Percentiles rank a stretch among this genome's conserved stretches.
phyloP scores from a whole-genome alignment of 1,284 basidiomycete species.

The Apiotrichum mycotoxinovorans region DNA sequence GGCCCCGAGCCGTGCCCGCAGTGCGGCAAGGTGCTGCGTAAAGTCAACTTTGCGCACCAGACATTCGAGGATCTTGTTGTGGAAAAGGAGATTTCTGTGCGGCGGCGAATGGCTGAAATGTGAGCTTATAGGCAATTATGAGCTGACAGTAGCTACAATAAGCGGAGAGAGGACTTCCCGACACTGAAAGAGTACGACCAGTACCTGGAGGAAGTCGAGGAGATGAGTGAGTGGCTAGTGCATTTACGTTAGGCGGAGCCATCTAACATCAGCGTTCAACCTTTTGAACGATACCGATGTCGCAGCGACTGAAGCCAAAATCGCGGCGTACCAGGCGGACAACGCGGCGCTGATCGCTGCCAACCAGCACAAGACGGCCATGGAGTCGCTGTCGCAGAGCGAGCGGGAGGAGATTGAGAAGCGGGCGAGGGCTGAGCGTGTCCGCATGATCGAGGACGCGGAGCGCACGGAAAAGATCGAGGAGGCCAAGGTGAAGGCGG shows the following conservation, averaged over 20 bases:
- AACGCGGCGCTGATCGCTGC: constrained; percentile 76
- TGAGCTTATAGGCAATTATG: constrained; percentile 41
- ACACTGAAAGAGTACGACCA: constrained; percentile 85
- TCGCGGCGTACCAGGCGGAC: constrained; percentile 71
- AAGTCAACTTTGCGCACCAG: constrained; percentile 90
- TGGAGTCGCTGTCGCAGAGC: constrained; percentile 42
- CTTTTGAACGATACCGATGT: constrained; percentile 88
- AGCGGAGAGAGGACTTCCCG: constrained; percentile 82
- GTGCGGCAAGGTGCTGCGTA: constrained; percentile 83
- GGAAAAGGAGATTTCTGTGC: constrained; percentile 90
- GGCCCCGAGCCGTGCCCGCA: constrained; percentile 96
- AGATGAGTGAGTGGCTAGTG: constrained; percentile 67
- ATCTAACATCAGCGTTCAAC: constrained; percentile 67
- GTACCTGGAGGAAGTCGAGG: constrained; percentile 94
- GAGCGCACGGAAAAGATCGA: constrained; percentile 61
- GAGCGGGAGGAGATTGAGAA: constrained; percentile 69
- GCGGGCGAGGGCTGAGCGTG: constrained; percentile 62
- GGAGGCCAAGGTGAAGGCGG: constrained; percentile 45
- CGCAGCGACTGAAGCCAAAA: constrained; percentile 76
- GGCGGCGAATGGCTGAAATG: constrained; percentile 84
- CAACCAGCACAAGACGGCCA: constrained; percentile 68
- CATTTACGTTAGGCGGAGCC: background rate
- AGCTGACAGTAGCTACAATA: constrained; percentile 72
- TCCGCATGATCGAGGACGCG: constrained; percentile 62
- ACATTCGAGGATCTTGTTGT: constrained; percentile 96